Base-by-base conservation (phyloP, 306 rosid genomes). In the Bauhinia variegata region DNA sequence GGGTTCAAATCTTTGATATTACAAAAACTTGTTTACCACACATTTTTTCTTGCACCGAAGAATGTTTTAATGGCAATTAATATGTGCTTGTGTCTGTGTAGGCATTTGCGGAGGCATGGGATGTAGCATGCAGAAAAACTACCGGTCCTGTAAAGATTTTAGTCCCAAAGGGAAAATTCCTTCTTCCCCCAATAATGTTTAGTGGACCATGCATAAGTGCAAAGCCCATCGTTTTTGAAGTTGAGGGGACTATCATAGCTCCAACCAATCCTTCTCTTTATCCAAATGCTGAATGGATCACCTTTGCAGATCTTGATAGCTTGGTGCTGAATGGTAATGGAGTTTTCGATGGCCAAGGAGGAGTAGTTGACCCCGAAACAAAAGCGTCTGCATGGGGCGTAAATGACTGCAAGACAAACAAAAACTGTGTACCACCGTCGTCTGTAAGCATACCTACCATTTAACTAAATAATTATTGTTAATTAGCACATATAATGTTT, bases 91-190 rank as follows among this genome's bases (percentile, higher is more conserved):
- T 10, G 19, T 5, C 9, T 18, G 1, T 73, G 77, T 63, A 88
- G 97, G 84, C 88, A 52, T 81, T 91, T 74, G 86, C 79, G 70
- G 73, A 64, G 18, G 86, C 97, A 11, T 91, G 95, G 96, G 56
- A 39, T 7, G 76, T 41, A 34, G 96, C 97, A 31, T 91, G 97
- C 51, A 83, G 70, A 60, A 67, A 80, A 14, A 47, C 50, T 14
- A 79, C 78, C 2, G 43, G 50, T 0, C 63, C 19, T 1, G 70
- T 85, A 9, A 91, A 58, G 80, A 71, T 91, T 66, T 9, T 84
- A 70, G 63, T 91, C 39, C 96, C 97, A 9, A 15, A 5, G 0
- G 97, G 91, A 10, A 54, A 57, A 17, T 91, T 65, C 68, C 28
- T 72, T 54, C 28, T 23, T 23, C 1, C 28, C 28, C 28, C 28